A percentile compares a stretch with the other conserved stretches of the same genome.
phyloP scores from a whole-genome alignment of 345 rosid genomes.

The Eutrema yunnanense region DNA sequence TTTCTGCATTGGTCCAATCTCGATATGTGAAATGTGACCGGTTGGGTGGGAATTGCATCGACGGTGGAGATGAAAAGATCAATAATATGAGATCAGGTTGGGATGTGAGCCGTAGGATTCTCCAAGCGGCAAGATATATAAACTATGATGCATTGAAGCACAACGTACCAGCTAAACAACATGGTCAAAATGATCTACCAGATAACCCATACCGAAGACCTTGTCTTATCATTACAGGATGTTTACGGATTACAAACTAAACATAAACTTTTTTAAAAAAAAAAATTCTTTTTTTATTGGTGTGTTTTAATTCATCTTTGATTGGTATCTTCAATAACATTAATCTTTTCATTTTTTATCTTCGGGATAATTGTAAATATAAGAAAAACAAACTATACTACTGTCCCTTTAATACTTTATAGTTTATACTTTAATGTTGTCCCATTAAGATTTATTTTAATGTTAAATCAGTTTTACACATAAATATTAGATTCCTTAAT shows the following conservation, averaged over 20 bases:
- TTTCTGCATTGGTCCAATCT: background rate
- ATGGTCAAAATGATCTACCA: background rate
- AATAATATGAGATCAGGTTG: background rate
- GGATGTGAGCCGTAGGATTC: background rate
- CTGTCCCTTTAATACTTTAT: too few species aligned
- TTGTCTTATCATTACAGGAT: slow-evolving; percentile 27
- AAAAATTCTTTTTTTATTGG: too few species aligned
- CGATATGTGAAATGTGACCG: background rate
- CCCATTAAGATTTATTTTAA: too few species aligned
- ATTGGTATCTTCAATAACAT: too few species aligned
- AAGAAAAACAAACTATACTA: too few species aligned
- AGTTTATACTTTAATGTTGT: too few species aligned
- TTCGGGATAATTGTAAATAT: too few species aligned
- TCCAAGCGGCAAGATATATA: slow-evolving; percentile 13
- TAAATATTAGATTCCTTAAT: too few species aligned
- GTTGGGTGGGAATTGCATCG: background rate
- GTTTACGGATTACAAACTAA: slow-evolving; percentile 22
- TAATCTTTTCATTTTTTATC: too few species aligned
- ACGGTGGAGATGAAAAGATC: background rate
- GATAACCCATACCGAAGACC: slow-evolving; percentile 34
- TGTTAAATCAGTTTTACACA: too few species aligned
- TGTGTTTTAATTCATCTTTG: too few species aligned
- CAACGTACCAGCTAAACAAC: slow-evolving; percentile 14
- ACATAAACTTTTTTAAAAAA: too few species aligned
- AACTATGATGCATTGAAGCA: slow-evolving; percentile 28